Evolutionary conservation across 2,329 filamentous ascomycete species (phyloP).

Genomic region (Elsinoe necatrix): DNA sequence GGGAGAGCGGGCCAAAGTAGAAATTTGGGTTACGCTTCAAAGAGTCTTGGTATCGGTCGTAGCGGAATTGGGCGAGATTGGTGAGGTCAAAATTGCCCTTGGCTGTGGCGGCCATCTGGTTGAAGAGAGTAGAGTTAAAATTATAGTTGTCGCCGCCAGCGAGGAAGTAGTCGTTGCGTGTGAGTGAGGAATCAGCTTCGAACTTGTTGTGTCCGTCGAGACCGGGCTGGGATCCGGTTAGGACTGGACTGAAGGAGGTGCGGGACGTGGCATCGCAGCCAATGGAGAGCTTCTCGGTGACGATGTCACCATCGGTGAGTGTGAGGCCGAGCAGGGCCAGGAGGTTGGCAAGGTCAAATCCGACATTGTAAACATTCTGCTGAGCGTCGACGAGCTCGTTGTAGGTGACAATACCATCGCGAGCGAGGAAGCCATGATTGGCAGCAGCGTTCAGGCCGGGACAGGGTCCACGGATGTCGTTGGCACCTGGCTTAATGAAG

Average conservation of each 20-base stretch:
- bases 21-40: constrained; percentile 34
- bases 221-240: constrained; percentile 34
- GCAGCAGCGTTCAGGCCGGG: constrained; percentile 37
- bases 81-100: constrained; percentile 33
- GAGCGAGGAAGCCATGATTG: constrained; percentile 38
- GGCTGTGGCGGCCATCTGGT: constrained; percentile 30
- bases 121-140: constrained; percentile 37
- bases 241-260: constrained; percentile 30
- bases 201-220: constrained; percentile 40
- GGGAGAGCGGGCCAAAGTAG: constrained; percentile 35
- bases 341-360: constrained; percentile 34
- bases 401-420: constrained; percentile 37
- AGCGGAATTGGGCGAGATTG: constrained; percentile 32
- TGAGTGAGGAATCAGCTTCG: constrained; percentile 35
- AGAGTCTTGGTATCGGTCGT: constrained; percentile 34
- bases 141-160: constrained; percentile 32
- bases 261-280: constrained; percentile 39
- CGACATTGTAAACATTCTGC: constrained; percentile 40
- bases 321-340: constrained; percentile 35
- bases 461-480: constrained; percentile 37
- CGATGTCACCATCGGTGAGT: constrained; percentile 34
- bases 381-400: constrained; percentile 39
- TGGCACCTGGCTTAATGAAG: constrained; percentile 30
- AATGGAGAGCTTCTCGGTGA: constrained; percentile 37
- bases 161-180: constrained; percentile 36